phyloP scores from a whole-genome alignment of 2,329 filamentous ascomycete genomes.

The Cercospora berteroae region DNA sequence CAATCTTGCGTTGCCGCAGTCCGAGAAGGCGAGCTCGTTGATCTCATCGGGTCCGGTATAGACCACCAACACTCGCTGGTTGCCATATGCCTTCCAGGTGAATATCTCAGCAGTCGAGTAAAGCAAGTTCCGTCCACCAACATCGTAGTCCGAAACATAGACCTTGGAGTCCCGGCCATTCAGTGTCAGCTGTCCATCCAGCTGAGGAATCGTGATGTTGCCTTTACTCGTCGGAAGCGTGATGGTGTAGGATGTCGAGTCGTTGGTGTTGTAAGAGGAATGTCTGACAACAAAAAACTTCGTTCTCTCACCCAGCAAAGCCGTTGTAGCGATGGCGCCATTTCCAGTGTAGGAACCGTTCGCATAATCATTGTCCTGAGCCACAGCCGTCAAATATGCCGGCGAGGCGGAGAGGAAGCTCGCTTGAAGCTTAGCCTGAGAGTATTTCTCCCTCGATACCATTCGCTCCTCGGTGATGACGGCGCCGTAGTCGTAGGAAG shows the following conservation, averaged over 20 bases:
- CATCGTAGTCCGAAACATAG: slow-evolving; percentile 64
- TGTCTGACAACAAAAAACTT: slow-evolving; percentile 67
- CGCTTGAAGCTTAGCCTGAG: slow-evolving; percentile 71
- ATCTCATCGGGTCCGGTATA: slow-evolving; percentile 62
- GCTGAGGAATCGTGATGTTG: slow-evolving; percentile 57
- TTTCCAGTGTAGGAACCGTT: slow-evolving; percentile 55
- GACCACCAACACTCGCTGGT: slow-evolving; percentile 60
- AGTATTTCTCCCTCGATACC: slow-evolving; percentile 72
- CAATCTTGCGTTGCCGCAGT: slow-evolving; percentile 37
- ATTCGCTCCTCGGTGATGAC: slow-evolving; percentile 68
- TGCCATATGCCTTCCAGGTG: slow-evolving; percentile 63
- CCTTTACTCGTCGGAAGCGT: slow-evolving; percentile 61
- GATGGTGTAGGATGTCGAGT: slow-evolving; percentile 61
- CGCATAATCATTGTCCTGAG: slow-evolving; percentile 48
- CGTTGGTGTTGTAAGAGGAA: slow-evolving; percentile 59
- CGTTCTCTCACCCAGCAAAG: slow-evolving; percentile 54
- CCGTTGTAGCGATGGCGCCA: slow-evolving; percentile 58
- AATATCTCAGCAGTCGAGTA: slow-evolving; percentile 71
- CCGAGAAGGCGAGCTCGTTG: slow-evolving; percentile 59
- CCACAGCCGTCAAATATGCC: slow-evolving; percentile 62
- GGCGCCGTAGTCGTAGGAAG: slow-evolving; percentile 61
- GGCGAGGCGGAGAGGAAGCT: slow-evolving; percentile 74
- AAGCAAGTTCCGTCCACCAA: slow-evolving; percentile 59
- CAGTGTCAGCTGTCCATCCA: slow-evolving; percentile 57
- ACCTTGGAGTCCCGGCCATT: slow-evolving; percentile 65